A percentile compares a stretch with the other conserved stretches of the same genome.
Conservation (phyloP, 306 rosid genomes). For the Glycine soja region DNA sequence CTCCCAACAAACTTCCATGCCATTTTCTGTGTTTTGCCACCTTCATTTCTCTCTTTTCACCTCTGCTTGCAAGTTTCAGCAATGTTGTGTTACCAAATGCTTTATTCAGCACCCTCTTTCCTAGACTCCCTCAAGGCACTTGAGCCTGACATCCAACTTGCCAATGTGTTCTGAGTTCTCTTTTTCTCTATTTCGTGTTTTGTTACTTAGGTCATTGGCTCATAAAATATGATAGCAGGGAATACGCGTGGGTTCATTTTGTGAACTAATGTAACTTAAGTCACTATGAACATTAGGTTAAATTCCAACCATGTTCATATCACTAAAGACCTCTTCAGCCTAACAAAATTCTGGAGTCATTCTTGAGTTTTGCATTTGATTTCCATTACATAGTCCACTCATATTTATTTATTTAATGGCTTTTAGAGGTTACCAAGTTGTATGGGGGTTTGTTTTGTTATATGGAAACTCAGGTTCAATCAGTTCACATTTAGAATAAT, state of each 20-base stretch:
- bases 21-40: not conserved
- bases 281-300: too few species aligned
- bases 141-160: constrained; percentile 80
- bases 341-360: too few species aligned
- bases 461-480: too few species aligned
- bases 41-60: constrained; percentile 34
- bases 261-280: not conserved
- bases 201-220: not conserved
- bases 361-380: too few species aligned
- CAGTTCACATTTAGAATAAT: too few species aligned
- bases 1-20: constrained; percentile 31
- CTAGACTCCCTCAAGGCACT: constrained; percentile 73
- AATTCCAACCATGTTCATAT: too few species aligned
- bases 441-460: too few species aligned
- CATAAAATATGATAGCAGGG: not conserved
- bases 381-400: too few species aligned
- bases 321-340: too few species aligned
- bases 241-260: not conserved
- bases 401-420: too few species aligned
- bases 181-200: not conserved
- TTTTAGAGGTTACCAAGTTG: too few species aligned
- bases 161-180: constrained; percentile 72
- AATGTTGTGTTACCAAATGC: constrained; percentile 64
- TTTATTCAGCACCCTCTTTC: constrained; percentile 62
- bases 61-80: constrained; percentile 16